Conservation (phyloP, 768 basidiomycete species). For the Serendipita indica region DNA sequence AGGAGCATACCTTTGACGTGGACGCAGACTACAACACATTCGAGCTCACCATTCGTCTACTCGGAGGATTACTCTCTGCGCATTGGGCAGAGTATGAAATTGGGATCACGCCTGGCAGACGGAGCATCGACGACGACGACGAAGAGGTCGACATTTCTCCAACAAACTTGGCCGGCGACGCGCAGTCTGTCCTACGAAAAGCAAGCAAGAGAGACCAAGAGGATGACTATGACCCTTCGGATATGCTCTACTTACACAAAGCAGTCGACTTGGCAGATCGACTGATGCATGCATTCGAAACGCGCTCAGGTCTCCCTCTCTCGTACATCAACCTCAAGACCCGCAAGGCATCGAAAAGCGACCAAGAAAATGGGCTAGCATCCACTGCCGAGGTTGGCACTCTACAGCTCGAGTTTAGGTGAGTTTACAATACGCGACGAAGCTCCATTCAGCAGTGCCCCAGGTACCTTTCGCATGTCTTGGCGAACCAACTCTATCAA, state of each 20-base stretch:
- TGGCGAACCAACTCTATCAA: neutral
- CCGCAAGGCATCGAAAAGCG: conserved; percentile 40
- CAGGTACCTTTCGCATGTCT: neutral
- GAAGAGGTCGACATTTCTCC: neutral
- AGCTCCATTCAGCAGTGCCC: neutral
- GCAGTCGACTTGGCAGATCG: conserved; percentile 75
- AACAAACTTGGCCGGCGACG: neutral
- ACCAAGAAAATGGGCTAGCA: conserved; percentile 46
- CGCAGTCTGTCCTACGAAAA: neutral
- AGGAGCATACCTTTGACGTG: conserved; percentile 55
- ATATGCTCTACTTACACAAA: conserved; percentile 53
- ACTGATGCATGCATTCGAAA: conserved; percentile 71
- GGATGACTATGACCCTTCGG: conserved; percentile 18
- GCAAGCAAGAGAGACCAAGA: neutral
- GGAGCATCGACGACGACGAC: neutral
- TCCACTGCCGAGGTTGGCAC: conserved; percentile 81
- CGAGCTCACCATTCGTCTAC: conserved; percentile 85
- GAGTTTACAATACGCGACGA: neutral
- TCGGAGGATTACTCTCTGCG: conserved; percentile 81
- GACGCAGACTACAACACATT: conserved; percentile 78
- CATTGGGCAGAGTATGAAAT: conserved; percentile 27
- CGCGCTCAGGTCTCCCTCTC: conserved; percentile 67
- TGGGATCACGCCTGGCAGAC: conserved; percentile 5
- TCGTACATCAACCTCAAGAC: conserved; percentile 60
- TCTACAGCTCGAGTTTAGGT: conserved; percentile 83